Evolutionary conservation across 768 basidiomycete genomes (phyloP).

Genomic region (Rhodotorula diobovata): DNA sequence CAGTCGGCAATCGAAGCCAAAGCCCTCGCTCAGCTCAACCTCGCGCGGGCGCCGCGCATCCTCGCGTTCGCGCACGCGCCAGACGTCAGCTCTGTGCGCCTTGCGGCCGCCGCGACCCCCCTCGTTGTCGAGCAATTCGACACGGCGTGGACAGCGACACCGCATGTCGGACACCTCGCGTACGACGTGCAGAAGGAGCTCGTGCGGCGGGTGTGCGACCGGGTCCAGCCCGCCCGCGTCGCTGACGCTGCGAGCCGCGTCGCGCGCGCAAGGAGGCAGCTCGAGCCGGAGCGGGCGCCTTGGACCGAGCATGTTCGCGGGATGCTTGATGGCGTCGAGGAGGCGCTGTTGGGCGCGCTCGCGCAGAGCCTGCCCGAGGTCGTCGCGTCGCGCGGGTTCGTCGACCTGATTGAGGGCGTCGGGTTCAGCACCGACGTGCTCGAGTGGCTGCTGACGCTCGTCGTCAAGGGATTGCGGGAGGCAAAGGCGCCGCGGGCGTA

Average conservation of each 20-base stretch:
- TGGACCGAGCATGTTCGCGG: conserved; percentile 68
- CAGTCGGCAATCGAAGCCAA: conserved; percentile 74
- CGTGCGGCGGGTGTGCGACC: conserved; percentile 67
- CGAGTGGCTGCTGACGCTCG: conserved; percentile 63
- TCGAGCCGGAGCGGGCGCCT: conserved; percentile 41
- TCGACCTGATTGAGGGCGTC: conserved; percentile 67
- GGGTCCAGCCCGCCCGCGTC: conserved; percentile 63
- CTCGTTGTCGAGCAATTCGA: conserved; percentile 80
- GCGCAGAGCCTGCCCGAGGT: conserved; percentile 60
- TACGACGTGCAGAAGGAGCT: conserved; percentile 63
- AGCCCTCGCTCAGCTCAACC: conserved; percentile 81
- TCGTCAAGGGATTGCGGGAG: conserved; percentile 60
- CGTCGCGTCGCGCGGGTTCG: conserved; percentile 67
- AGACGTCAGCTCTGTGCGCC: conserved; percentile 68
- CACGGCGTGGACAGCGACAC: conserved; percentile 68
- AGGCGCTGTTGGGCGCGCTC: conserved; percentile 61
- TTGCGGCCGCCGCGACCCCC: conserved; percentile 67
- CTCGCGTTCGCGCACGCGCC: conserved; percentile 72
- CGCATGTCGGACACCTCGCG: conserved; percentile 70
- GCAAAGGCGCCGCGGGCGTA: conserved; percentile 66
- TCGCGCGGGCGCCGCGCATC: conserved; percentile 72
- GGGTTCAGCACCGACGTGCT: conserved; percentile 69
- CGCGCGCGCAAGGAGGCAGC: conserved; percentile 55
- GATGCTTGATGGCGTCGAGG: conserved; percentile 63
- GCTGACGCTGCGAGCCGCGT: conserved; percentile 60